phyloP scores from a whole-genome alignment of 345 rosid species.

The Balakata baccata region DNA sequence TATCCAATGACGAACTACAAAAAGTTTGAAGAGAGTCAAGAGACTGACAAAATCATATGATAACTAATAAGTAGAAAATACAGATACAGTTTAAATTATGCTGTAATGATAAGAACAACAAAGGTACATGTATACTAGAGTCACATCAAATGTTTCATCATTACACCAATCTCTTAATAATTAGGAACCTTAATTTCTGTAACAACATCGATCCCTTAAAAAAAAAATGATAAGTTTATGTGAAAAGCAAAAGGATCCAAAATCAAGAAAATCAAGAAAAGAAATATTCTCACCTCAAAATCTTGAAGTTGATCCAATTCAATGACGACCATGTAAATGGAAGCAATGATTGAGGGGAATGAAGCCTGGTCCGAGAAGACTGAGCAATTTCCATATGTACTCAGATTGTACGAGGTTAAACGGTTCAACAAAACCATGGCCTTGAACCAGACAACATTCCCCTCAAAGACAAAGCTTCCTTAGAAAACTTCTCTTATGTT shows the following conservation, averaged over 20 bases:
- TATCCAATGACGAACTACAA: not conserved
- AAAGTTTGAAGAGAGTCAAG: not conserved
- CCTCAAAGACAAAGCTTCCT: slow-evolving; percentile 52
- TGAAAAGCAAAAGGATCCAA: not conserved
- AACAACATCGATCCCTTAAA: not conserved
- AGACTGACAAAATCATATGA: slow-evolving; percentile 3
- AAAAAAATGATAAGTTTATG: not conserved
- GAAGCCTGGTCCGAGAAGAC: slow-evolving; percentile 86
- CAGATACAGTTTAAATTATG: not conserved
- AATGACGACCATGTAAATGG: slow-evolving; percentile 10
- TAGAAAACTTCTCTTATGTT: not conserved
- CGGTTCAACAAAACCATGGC: not conserved
- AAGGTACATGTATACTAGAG: not conserved
- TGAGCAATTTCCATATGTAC: not conserved
- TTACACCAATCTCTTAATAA: slow-evolving; percentile 52
- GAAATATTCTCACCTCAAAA: slow-evolving; percentile 8
- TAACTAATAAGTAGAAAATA: not conserved
- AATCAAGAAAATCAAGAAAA: too few relatives aligned
- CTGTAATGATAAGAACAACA: not conserved
- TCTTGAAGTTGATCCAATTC: not conserved
- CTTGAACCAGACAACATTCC: slow-evolving; percentile 66
- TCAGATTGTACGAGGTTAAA: not conserved
- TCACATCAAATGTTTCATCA: slow-evolving; percentile 60
- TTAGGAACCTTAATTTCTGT: slow-evolving; percentile 23
- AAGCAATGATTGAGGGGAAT: slow-evolving; percentile 77